Evolutionary conservation across 2,329 filamentous ascomycete genomes (phyloP).

Genomic region (Penicillium sp.): DNA sequence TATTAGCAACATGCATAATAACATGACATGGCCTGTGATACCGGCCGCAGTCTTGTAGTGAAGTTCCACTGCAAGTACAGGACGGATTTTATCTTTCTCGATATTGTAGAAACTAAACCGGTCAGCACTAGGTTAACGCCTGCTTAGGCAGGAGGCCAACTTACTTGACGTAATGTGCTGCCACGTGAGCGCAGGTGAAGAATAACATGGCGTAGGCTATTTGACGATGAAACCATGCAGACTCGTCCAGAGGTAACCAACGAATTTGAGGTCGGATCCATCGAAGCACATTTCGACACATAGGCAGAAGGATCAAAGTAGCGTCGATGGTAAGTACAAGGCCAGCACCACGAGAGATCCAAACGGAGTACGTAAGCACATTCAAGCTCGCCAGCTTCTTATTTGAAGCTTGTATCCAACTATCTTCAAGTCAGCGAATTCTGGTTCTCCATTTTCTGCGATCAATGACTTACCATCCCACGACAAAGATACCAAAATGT

Average conservation of each 20-base stretch:
- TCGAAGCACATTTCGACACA: conserved; percentile 88
- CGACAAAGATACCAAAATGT: conserved; percentile 76
- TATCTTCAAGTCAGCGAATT: conserved; percentile 42
- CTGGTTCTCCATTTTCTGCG: background rate
- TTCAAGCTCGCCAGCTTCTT: conserved; percentile 74
- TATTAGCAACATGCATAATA: conserved; percentile 98
- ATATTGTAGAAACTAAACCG: conserved; percentile 85
- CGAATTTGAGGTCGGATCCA: conserved; percentile 81
- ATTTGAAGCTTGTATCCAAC: conserved; percentile 76
- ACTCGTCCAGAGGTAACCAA: conserved; percentile 93
- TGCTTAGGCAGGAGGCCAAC: conserved; percentile 29
- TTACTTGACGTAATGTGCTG: conserved; percentile 91
- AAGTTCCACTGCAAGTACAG: conserved; percentile 79
- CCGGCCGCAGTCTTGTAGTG: conserved; percentile 88
- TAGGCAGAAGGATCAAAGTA: conserved; percentile 85
- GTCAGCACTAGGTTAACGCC: conserved; percentile 24
- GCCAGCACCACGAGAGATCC: conserved; percentile 92
- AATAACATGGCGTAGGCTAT: conserved; percentile 85
- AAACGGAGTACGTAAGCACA: conserved; percentile 81
- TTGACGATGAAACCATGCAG: conserved; percentile 94
- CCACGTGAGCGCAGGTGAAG: conserved; percentile 75
- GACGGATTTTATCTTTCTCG: conserved; percentile 78
- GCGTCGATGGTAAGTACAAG: conserved; percentile 81
- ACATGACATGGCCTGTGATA: conserved; percentile 95
- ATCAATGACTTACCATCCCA: conserved; percentile 70